Conservation (phyloP, 2,329 filamentous ascomycete genomes). For the Botryosphaeria dothidea region DNA sequence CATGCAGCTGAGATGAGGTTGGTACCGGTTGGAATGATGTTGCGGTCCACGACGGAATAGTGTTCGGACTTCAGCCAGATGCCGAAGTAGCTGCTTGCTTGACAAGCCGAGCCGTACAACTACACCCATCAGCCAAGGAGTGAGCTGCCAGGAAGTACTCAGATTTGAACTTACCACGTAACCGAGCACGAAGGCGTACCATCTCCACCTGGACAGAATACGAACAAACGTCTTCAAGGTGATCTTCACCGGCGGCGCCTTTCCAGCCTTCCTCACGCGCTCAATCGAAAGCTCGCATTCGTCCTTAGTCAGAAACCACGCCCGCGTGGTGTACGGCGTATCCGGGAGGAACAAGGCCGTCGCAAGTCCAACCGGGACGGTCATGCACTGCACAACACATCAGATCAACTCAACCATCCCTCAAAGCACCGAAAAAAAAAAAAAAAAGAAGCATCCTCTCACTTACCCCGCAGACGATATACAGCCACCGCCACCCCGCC, state of each 20-base stretch:
- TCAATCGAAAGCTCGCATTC: not conserved
- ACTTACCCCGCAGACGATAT: constrained; percentile 33
- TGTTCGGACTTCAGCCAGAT: constrained; percentile 16
- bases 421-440: not conserved
- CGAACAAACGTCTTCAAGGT: constrained; percentile 1
- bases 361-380: not conserved
- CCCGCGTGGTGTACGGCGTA: constrained; percentile 1
- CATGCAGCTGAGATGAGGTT: not conserved
- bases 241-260: not conserved
- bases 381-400: not conserved
- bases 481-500: constrained; percentile 33
- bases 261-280: not conserved
- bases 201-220: constrained; percentile 1
- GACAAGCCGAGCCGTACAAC: constrained; percentile 28
- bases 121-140: not conserved
- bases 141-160: accelerated
- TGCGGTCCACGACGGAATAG: not conserved
- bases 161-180: not conserved
- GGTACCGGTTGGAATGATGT: constrained; percentile 6
- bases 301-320: not conserved
- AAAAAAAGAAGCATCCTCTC: too few species aligned
- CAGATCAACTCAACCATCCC: constrained; percentile 27
- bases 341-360: not conserved
- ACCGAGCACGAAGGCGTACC: not conserved
- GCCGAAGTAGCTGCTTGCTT: constrained; percentile 22